Conservation (phyloP, 345 rosid genomes). For the Gossypium turneri region DNA sequence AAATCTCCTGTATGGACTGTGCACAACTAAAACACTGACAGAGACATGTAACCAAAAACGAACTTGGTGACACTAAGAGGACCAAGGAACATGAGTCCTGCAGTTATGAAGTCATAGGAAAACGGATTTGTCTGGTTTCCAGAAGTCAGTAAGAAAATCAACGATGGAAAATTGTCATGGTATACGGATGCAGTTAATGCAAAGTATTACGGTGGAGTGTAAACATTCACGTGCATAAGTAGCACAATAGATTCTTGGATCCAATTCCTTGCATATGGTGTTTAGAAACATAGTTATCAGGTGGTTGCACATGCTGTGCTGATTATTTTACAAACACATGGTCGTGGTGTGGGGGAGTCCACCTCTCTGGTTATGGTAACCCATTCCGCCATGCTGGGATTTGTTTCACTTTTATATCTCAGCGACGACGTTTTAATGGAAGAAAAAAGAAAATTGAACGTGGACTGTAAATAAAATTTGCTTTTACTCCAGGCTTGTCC, state of each 20-base stretch:
- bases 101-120: not conserved
- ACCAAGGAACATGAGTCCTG: not conserved
- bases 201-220: not conserved
- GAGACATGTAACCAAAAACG: constrained; percentile 4
- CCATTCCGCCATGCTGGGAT: not conserved
- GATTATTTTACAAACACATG: constrained; percentile 2
- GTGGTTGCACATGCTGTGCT: constrained; percentile 32
- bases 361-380: not conserved
- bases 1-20: too few relatives aligned
- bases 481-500: not conserved
- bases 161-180: not conserved
- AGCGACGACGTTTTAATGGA: too few relatives aligned
- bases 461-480: not conserved
- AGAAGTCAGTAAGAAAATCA: not conserved
- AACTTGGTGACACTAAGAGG: not conserved
- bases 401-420: not conserved
- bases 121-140: not conserved
- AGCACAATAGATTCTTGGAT: constrained; percentile 6
- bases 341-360: constrained; percentile 28
- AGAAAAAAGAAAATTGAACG: not conserved
- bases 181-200: not conserved
- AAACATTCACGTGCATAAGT: constrained; percentile 17
- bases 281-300: constrained; percentile 7
- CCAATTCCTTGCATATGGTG: not conserved
- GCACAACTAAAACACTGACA: not conserved